Conservation (phyloP, 495 filamentous ascomycete species). For the Aspergillus indologenus region DNA sequence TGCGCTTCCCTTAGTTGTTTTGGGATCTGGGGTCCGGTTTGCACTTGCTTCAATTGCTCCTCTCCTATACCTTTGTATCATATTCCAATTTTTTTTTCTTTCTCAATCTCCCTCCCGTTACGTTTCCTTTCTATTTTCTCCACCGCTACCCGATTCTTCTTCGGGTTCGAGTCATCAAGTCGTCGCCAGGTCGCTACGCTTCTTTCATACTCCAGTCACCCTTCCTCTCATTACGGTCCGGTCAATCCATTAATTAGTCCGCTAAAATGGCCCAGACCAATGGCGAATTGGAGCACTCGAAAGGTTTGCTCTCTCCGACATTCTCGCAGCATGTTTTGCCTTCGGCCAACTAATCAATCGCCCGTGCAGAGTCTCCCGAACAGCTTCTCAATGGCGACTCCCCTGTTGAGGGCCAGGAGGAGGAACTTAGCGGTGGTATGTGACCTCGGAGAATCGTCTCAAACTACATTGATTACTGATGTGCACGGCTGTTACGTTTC, state of each 20-base stretch:
- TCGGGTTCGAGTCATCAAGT: slow-evolving; percentile 13
- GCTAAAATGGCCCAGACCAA: slow-evolving; percentile 42
- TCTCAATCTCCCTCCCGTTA: slow-evolving; percentile 26
- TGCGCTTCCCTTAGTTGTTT: slow-evolving; percentile 27
- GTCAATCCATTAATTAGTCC: slow-evolving; percentile 19
- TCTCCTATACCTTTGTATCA: slow-evolving; percentile 33
- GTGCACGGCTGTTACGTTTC: not conserved
- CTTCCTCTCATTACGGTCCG: slow-evolving; percentile 17
- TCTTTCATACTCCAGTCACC: slow-evolving; percentile 18
- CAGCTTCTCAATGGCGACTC: slow-evolving; percentile 37
- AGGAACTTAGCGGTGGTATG: slow-evolving; percentile 42
- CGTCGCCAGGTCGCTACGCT: slow-evolving; percentile 16
- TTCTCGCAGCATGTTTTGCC: not conserved
- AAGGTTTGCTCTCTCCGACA: slow-evolving; percentile 31
- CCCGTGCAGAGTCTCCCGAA: slow-evolving; percentile 32
- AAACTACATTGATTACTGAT: not conserved
- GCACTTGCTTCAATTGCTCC: slow-evolving; percentile 42
- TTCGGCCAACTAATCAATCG: slow-evolving; percentile 22
- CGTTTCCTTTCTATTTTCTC: slow-evolving; percentile 24
- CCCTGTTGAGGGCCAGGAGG: slow-evolving; percentile 35
- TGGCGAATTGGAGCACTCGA: slow-evolving; percentile 43
- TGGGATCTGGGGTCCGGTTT: slow-evolving; percentile 37
- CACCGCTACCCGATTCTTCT: slow-evolving; percentile 6
- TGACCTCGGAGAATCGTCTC: slow-evolving; percentile 4
- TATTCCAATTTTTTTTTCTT: slow-evolving; percentile 32